phyloP scores from a whole-genome alignment of 495 filamentous ascomycete genomes.

The Staphylotrichum longicolle region DNA sequence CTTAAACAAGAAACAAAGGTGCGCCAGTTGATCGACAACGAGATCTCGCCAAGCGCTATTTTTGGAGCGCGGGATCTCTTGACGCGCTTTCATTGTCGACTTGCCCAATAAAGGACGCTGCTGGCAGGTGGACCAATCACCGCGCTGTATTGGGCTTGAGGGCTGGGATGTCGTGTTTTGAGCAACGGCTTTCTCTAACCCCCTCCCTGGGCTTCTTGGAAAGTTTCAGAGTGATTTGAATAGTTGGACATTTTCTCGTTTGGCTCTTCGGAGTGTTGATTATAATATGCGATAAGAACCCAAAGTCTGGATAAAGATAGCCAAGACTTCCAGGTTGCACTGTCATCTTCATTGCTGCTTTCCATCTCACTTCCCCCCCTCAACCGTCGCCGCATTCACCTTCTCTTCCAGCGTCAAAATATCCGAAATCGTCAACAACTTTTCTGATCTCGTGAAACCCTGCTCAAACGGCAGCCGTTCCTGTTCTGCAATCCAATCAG shows the following conservation, averaged over 20 bases:
- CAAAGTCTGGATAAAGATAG: too few relatives aligned
- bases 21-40: background rate
- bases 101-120: constrained; percentile 1
- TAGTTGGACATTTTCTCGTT: too few relatives aligned
- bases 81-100: background rate
- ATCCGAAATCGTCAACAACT: constrained; percentile 22
- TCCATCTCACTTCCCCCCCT: background rate
- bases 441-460: constrained; percentile 28
- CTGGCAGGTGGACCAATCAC: background rate
- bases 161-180: too few relatives aligned
- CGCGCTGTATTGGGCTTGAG: background rate
- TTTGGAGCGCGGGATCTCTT: background rate
- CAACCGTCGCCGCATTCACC: constrained; percentile 18
- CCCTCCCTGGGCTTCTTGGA: too few relatives aligned
- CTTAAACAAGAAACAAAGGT: constrained; percentile 7
- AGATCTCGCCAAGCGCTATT: constrained; percentile 6
- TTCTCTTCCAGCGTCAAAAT: constrained; percentile 28
- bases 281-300: too few relatives aligned
- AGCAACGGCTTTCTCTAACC: too few relatives aligned
- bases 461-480: constrained; percentile 35
- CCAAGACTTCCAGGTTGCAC: too few relatives aligned
- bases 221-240: too few relatives aligned
- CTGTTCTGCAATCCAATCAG: constrained; percentile 22
- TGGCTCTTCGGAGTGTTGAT: too few relatives aligned
- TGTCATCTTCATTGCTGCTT: background rate